Base-by-base conservation (phyloP, 1,139 yeast genomes). In the Casaregolazyma lundiana region DNA sequence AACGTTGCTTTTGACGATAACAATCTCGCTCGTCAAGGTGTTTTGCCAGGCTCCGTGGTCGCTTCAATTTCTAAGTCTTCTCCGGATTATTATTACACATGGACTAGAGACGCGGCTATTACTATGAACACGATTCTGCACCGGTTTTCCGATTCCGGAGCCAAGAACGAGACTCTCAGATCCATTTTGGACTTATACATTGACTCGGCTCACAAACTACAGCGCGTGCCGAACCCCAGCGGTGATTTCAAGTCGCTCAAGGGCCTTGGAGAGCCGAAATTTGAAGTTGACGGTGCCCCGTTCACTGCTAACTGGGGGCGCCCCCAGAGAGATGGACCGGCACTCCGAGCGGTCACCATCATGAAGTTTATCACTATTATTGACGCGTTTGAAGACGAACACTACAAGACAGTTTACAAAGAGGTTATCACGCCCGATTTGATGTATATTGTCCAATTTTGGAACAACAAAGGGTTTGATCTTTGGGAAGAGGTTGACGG, bases 281-380 rank as follows among this genome's bases (percentile, higher is more conserved):
- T 84, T 59, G 64, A 75, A 60, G 79, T 81, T 2, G 76, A 87
- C 61, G 81, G 84, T 22, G 60, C 77, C 0, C 71, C 84, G 0
- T 90, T 84, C 57, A 63, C 66, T 13, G 80, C 70, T 2, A 62
- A 69, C 35, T 90, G 97, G 98, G 97, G 97, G 1, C 73, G 98
- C 56, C 98, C 98, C 0, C 98, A 90, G 65, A 76, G 88, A 52
- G 98, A 92, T 64, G 97, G 97, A 0, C 97, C 97, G 0, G 94
- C 95, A 0, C 71, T 90, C 49, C 73, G 97, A 54, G 75, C 81
- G 2, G 73, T 82, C 44, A 74, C 96, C 1, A 73, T 84, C 24
- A 65, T 78, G 41, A 76, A 77, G 52, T 87, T 78, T 61, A 59
- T 87, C 50, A 62, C 65, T 26, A 34, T 38, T 15, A 35, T 41